These are phyloP conservation scores for Trichophyton mentagrophytes DNA, from an alignment of 2,329 filamentous ascomycete genomes.

Conservation along the genomic window DNA sequence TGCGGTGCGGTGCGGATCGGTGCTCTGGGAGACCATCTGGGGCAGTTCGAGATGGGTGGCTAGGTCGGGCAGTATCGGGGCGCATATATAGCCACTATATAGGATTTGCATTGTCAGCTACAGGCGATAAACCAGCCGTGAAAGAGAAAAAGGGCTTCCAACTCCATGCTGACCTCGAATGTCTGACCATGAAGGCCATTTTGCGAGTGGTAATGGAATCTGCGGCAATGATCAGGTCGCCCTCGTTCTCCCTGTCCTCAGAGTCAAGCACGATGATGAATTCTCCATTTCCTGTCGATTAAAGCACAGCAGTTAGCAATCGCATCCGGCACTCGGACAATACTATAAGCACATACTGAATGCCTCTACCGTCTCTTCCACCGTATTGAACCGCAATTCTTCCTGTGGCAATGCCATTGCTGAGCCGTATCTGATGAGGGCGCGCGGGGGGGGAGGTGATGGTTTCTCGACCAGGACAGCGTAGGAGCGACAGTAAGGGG, in stretches of 20 bases:
- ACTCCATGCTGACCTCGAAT: constrained; percentile 46
- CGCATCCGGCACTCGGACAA: not conserved
- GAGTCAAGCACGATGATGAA: constrained; percentile 95
- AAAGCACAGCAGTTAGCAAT: not conserved
- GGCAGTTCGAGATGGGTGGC: constrained; percentile 63
- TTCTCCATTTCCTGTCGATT: constrained; percentile 54
- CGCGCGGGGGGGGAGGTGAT: not conserved
- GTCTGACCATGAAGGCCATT: constrained; percentile 90
- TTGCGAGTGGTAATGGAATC: constrained; percentile 71
- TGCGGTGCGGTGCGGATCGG: constrained; percentile 76
- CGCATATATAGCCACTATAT: constrained; percentile 71
- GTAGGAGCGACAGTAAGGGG: not conserved
- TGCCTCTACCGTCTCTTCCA: constrained; percentile 30
- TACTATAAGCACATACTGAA: constrained; percentile 25
- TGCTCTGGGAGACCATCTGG: constrained; percentile 73
- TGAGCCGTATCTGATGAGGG: not conserved
- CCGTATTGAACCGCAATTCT: constrained; percentile 28
- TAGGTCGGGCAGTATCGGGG: constrained; percentile 59
- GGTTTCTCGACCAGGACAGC: not conserved
- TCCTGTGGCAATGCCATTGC: constrained; percentile 26
- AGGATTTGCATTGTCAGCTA: not conserved
- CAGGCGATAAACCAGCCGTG: not conserved
- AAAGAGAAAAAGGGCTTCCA: no score
- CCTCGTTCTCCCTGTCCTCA: constrained; percentile 88
- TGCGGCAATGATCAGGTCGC: constrained; percentile 91